phyloP scores from a whole-genome alignment of 2,329 filamentous ascomycete species.

The Aspergillus jensenii region DNA sequence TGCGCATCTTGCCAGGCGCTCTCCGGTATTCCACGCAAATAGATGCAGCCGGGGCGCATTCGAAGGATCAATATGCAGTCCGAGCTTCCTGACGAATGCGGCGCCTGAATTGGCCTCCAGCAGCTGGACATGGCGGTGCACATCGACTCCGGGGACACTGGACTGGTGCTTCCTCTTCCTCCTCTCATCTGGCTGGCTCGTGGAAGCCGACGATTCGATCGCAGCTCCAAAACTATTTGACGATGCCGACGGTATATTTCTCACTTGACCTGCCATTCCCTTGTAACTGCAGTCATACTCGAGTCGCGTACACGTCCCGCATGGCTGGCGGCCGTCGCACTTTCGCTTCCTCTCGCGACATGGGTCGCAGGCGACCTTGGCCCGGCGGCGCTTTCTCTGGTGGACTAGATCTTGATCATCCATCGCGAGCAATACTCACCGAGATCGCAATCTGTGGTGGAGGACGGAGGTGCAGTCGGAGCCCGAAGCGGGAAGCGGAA shows the following conservation, averaged over 20 bases:
- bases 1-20: constrained; percentile 8
- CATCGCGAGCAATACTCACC: too few species aligned
- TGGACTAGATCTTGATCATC: too few species aligned
- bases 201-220: too few species aligned
- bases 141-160: background rate
- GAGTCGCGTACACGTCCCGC: constrained; percentile 2
- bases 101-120: constrained; percentile 57
- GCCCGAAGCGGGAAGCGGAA: too few species aligned
- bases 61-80: constrained; percentile 52
- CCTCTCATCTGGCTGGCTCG: background rate
- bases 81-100: constrained; percentile 54
- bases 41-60: constrained; percentile 53
- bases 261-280: too few species aligned
- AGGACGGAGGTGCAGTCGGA: too few species aligned
- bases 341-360: constrained; percentile 15
- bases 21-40: constrained; percentile 56
- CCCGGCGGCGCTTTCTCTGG: background rate
- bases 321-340: constrained; percentile 10
- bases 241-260: too few species aligned
- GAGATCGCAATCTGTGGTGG: too few species aligned
- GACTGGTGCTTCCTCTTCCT: background rate
- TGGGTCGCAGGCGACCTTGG: constrained; percentile 8
- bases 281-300: constrained; percentile 11
- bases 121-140: background rate
- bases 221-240: too few species aligned